Conservation (phyloP, 352 stramenopile genomes). For the Phytophthora multivora region DNA sequence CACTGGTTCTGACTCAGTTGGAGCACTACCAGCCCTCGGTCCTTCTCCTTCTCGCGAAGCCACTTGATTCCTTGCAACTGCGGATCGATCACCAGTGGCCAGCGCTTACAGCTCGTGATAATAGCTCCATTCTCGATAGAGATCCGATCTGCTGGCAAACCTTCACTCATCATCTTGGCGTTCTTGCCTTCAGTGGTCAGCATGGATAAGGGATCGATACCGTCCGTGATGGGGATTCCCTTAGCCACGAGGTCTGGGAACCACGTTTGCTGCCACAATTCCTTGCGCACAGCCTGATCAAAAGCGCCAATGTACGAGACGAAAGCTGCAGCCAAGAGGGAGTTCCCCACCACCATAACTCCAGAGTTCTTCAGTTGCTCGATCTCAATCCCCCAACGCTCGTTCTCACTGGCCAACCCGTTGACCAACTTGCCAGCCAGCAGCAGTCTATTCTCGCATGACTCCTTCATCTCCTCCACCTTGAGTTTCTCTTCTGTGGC, state of each 20-base stretch:
- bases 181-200: conserved; percentile 97
- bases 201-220: conserved; percentile 95
- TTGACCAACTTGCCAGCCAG: conserved; percentile 96
- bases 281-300: conserved; percentile 91
- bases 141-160: conserved; percentile 96
- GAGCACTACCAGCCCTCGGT: conserved; percentile 91
- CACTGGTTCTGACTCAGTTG: conserved; percentile 97
- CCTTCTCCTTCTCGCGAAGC: conserved; percentile 95
- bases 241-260: conserved; percentile 91
- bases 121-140: conserved; percentile 98
- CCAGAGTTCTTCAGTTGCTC: conserved; percentile 94
- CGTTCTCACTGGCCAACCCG: conserved; percentile 95
- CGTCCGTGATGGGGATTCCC: conserved; percentile 94
- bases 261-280: conserved; percentile 83
- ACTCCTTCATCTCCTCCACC: conserved; percentile 95
- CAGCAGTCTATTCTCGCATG: conserved; percentile 92
- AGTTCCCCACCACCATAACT: conserved; percentile 96
- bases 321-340: conserved; percentile 96
- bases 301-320: conserved; percentile 98
- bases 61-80: conserved; percentile 99
- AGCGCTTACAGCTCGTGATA: conserved; percentile 97
- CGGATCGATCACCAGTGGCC: conserved; percentile 97
- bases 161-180: conserved; percentile 97
- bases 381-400: conserved; percentile 97
- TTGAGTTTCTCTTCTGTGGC: conserved; percentile 96